These are phyloP conservation scores for Solanum rostratum DNA, from an alignment of 257 asterid genomes.

Conservation along the genomic window DNA sequence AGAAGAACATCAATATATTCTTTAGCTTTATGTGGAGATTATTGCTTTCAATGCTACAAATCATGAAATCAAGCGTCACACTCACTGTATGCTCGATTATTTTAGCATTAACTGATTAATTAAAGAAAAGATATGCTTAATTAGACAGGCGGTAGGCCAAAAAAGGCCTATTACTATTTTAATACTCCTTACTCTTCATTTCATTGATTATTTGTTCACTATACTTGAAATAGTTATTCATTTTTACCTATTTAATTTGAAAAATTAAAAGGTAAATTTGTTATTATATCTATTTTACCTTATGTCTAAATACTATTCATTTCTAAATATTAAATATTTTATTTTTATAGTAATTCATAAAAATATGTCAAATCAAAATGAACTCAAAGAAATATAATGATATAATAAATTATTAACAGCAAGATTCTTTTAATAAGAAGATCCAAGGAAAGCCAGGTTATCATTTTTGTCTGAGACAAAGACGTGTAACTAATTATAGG, in stretches of 20 bases:
- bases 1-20: background rate
- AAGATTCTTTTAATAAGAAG: background rate
- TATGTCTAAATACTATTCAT: too few species aligned
- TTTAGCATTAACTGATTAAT: background rate
- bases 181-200: background rate
- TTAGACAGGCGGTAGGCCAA: background rate
- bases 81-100: background rate
- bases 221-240: too few species aligned
- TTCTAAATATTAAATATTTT: too few species aligned
- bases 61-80: background rate
- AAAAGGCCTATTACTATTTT: background rate
- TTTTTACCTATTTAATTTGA: too few species aligned
- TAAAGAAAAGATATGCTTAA: background rate
- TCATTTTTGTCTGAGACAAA: background rate
- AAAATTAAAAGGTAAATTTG: too few species aligned
- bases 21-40: background rate
- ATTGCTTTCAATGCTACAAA: background rate
- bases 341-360: too few species aligned
- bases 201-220: too few species aligned
- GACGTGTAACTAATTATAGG: background rate
- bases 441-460: background rate
- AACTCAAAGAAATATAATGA: too few species aligned
- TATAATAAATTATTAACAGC: too few species aligned
- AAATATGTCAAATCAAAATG: too few species aligned
- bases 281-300: too few species aligned